Percentiles rank a stretch among this genome's conserved stretches.
phyloP scores from a whole-genome alignment of 2,329 filamentous ascomycete species.

The Cladosporium sp. region DNA sequence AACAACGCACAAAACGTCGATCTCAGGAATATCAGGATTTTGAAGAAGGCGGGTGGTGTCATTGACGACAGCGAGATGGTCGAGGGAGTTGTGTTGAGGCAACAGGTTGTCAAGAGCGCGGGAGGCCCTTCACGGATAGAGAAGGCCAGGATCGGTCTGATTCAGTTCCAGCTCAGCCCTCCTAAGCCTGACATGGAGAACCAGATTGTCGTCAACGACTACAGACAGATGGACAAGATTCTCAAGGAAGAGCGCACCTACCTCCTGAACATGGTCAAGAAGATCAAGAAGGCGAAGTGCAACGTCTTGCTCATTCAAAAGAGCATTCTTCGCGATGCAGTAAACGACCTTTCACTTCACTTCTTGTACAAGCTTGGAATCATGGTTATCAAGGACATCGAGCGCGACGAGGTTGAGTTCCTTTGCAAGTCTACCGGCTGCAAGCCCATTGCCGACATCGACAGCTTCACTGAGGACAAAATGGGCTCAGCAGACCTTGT shows the following conservation, averaged over 20 bases:
- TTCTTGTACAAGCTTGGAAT: constrained; percentile 98
- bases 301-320: constrained; percentile 98
- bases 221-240: constrained; percentile 99
- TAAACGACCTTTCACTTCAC: constrained; percentile 95
- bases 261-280: constrained; percentile 97
- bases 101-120: constrained; percentile 88
- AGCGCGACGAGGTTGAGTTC: constrained; percentile 98
- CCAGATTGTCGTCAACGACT: constrained; percentile 98
- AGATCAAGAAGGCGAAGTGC: constrained; percentile 99
- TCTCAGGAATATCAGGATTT: constrained; percentile 89
- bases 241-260: constrained; percentile 98
- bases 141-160: constrained; percentile 93
- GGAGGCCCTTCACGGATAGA: constrained; percentile 90
- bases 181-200: constrained; percentile 99
- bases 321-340: constrained; percentile 93
- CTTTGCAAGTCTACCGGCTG: constrained; percentile 98
- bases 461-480: constrained; percentile 98
- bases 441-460: constrained; percentile 97
- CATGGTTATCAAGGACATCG: constrained; percentile 92
- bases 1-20: constrained; percentile 97
- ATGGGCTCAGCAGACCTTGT: constrained; percentile 89
- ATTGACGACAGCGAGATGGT: constrained; percentile 98
- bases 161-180: constrained; percentile 97
- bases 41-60: constrained; percentile 96
- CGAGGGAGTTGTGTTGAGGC: constrained; percentile 87